Base-by-base conservation (phyloP, 2,329 filamentous ascomycete species). In the Aurifilum marmelostoma region DNA sequence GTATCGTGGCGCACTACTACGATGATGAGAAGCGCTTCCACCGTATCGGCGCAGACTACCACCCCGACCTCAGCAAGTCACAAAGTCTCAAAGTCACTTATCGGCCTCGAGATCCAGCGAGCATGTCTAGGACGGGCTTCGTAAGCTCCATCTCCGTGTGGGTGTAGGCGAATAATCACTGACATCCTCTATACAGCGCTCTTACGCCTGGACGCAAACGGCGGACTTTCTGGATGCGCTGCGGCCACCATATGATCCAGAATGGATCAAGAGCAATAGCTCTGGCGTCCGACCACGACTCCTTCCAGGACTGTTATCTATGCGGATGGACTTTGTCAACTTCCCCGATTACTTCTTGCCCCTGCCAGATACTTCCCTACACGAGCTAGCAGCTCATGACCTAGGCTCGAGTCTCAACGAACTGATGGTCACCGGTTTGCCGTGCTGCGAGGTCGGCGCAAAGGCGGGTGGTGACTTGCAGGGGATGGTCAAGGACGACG, bases 291-390 rank as follows among this genome's bases (percentile, higher is more conserved):
- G 76, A 8, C 83, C 83, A 24, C 79, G 81, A 47, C 80, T 87
- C 14, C 74, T 87, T 0, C 85, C 85, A 1, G 80, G 77, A 21
- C 78, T 88, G 3, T 77, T 80, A 34, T 79, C 78, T 24, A 75
- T 87, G 54, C 83, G 85, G 47, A 80, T 88, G 43, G 85, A 88
- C 69, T 80, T 87, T 24, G 83, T 87, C 73, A 87, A 87, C 72
- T 88, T 87, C 61, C 80, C 81, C 1, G 80, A 83, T 12, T 76
- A 81, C 1, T 78, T 83, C 37, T 75, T 86, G 43, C 80, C 80
- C 2, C 82, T 79, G 66, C 81, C 83, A 1, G 83, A 82, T 1
- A 76, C 79, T 3, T 82, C 84, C 60, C 77, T 87, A 21, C 85
- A 87, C 73, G 82, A 85, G 63, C 76, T 86, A n/a, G 81, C 84